phyloP scores from a whole-genome alignment of 2,329 filamentous ascomycete genomes.

The Colletotrichum limetticola region DNA sequence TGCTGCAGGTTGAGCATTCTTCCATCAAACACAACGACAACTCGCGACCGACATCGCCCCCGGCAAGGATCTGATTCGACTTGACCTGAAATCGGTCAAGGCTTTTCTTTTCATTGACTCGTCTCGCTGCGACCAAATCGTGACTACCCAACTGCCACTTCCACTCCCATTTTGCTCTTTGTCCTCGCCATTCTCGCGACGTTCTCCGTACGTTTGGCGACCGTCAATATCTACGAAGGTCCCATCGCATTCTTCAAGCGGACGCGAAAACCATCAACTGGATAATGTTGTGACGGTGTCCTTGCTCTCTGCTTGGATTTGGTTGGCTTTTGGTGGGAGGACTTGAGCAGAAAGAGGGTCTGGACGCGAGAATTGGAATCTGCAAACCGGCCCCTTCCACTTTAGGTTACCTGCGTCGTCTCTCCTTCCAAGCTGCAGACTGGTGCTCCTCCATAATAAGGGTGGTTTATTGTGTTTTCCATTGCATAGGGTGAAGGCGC shows the following conservation, averaged over 20 bases:
- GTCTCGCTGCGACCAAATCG: conserved; percentile 4
- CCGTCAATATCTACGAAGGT: conserved; percentile 11
- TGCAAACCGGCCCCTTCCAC: conserved; percentile 29
- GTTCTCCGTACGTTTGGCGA: conserved; percentile 4
- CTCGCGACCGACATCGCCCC: neutral
- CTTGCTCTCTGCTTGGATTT: conserved; percentile 33
- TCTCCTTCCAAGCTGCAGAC: conserved; percentile 16
- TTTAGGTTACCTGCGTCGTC: conserved; percentile 33
- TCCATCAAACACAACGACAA: conserved; percentile 1
- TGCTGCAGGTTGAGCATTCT: neutral
- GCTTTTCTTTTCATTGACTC: conserved; percentile 3
- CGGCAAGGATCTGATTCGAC: neutral
- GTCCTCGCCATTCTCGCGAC: conserved; percentile 22
- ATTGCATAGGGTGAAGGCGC: conserved; percentile 28
- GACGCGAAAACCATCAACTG: conserved; percentile 25
- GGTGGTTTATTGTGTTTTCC: conserved; percentile 33
- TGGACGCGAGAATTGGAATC: conserved; percentile 32
- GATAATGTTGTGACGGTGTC: conserved; percentile 29
- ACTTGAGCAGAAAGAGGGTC: conserved; percentile 31
- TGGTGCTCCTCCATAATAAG: conserved; percentile 29
- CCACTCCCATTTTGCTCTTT: conserved; percentile 2
- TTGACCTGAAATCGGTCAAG: neutral
- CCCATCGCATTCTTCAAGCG: conserved; percentile 9
- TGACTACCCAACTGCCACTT: conserved; percentile 23
- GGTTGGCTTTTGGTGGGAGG: conserved; percentile 32